These are phyloP conservation scores for Spiromastix sp. DNA, from an alignment of 2,329 filamentous ascomycete genomes.

Conservation along the genomic window DNA sequence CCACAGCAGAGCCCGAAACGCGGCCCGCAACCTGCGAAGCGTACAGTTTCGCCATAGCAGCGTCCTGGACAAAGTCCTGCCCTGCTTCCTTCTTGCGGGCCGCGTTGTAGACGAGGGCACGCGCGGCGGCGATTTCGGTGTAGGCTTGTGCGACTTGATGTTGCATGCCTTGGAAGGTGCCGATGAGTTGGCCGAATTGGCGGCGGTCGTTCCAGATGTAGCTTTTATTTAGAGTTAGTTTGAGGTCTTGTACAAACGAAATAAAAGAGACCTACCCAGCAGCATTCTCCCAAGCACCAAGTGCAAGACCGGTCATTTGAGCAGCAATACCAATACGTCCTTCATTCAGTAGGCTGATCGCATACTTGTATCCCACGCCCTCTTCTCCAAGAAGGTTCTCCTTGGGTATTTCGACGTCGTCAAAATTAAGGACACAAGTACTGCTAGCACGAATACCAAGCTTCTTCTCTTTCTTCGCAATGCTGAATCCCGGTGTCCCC, in stretches of 20 bases:
- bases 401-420: conserved; percentile 84
- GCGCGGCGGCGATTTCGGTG: conserved; percentile 82
- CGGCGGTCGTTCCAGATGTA: conserved; percentile 98
- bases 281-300: conserved; percentile 92
- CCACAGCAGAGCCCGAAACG: conserved; percentile 76
- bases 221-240: conserved; percentile 27
- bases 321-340: conserved; percentile 95
- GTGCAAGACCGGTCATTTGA: conserved; percentile 94
- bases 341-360: conserved; percentile 88
- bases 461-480: conserved; percentile 99
- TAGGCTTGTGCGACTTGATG: conserved; percentile 96
- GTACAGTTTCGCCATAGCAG: conserved; percentile 96
- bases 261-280: conserved; percentile 46
- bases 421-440: conserved; percentile 95
- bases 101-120: conserved; percentile 90
- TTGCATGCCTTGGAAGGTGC: conserved; percentile 98
- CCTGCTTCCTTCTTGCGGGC: conserved; percentile 97
- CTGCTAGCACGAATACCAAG: conserved; percentile 91
- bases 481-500: conserved; percentile 75
- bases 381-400: conserved; percentile 80
- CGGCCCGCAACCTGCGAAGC: conserved; percentile 84
- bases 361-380: conserved; percentile 95
- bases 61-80: conserved; percentile 87
- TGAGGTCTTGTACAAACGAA: conserved; percentile 1
- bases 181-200: conserved; percentile 88